Evolutionary conservation across 1,284 basidiomycete species (phyloP).

Genomic region (Spongispora temasekensis): DNA sequence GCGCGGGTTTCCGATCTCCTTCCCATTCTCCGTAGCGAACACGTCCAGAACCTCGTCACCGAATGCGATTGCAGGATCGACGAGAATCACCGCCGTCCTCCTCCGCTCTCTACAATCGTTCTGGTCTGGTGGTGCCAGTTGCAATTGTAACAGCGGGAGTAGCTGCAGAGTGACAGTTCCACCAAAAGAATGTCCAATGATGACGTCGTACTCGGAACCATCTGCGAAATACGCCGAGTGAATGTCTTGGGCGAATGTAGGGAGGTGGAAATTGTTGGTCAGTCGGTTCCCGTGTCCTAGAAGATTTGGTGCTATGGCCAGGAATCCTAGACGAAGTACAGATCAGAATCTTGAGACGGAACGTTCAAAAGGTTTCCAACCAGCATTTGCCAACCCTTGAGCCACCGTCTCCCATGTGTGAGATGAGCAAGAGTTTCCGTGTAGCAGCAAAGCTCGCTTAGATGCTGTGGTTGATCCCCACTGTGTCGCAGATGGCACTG

Average conservation of each 20-base stretch:
- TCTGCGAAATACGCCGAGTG: conserved; percentile 16
- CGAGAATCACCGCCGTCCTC: conserved; percentile 15
- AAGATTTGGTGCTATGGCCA: conserved; percentile 21
- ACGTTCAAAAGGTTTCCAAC: neutral
- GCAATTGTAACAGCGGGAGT: conserved; percentile 15
- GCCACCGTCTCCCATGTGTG: conserved; percentile 20
- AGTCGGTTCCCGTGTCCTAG: conserved; percentile 18
- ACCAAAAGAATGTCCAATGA: conserved; percentile 27
- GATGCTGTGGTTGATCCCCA: conserved; percentile 22
- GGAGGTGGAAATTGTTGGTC: conserved; percentile 13
- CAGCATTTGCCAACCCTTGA: conserved; percentile 6
- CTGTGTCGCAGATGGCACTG: conserved; percentile 19
- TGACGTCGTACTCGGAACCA: conserved; percentile 18
- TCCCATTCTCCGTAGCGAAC: neutral
- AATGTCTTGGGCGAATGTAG: conserved; percentile 17
- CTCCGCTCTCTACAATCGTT: no score
- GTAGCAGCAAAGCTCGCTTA: conserved; percentile 23
- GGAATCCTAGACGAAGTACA: conserved; percentile 11
- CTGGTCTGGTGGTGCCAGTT: neutral
- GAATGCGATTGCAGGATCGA: conserved; percentile 19
- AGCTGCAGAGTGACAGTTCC: conserved; percentile 15
- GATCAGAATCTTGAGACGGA: neutral
- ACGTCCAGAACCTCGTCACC: conserved; percentile 1
- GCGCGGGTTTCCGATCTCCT: conserved; percentile 5
- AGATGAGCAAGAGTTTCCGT: conserved; percentile 18